Percentiles rank a stretch among this genome's conserved stretches.
These are phyloP conservation scores for Aspergillus fijiensis DNA, from an alignment of 2,329 filamentous ascomycete species.

Conservation along the genomic window DNA sequence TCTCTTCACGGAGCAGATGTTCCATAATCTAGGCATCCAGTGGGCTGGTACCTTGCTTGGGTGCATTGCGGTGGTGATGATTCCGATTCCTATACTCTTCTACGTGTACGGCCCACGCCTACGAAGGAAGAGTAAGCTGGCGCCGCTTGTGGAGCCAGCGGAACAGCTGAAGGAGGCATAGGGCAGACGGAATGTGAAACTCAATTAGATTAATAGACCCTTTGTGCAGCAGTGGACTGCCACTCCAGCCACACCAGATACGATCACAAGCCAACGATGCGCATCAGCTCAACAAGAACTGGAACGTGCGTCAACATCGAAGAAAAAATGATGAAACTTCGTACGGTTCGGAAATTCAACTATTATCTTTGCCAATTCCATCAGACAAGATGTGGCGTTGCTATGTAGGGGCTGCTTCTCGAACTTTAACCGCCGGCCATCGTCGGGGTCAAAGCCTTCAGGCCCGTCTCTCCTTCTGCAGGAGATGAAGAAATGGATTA, in stretches of 20 bases:
- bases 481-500: no score
- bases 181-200: background rate
- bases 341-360: no score
- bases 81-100: constrained; percentile 24
- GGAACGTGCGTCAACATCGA: background rate
- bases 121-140: constrained; percentile 18
- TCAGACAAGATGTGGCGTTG: no score
- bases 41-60: constrained; percentile 23
- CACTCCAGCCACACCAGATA: background rate
- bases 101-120: constrained; percentile 17
- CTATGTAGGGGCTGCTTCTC: no score
- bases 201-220: background rate
- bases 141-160: constrained; percentile 8
- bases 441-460: no score
- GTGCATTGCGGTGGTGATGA: constrained; percentile 24
- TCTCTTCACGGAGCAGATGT: constrained; percentile 24
- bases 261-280: background rate
- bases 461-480: no score
- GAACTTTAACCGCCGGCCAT: no score
- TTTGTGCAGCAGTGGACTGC: background rate
- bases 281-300: background rate
- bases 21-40: constrained; percentile 23
- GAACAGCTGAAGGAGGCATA: constrained; percentile 3
- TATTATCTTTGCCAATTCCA: no score
- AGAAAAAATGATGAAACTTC: background rate